These are phyloP conservation scores for Suillus ampliporus DNA, from an alignment of 768 basidiomycete genomes.

Conservation along the genomic window DNA sequence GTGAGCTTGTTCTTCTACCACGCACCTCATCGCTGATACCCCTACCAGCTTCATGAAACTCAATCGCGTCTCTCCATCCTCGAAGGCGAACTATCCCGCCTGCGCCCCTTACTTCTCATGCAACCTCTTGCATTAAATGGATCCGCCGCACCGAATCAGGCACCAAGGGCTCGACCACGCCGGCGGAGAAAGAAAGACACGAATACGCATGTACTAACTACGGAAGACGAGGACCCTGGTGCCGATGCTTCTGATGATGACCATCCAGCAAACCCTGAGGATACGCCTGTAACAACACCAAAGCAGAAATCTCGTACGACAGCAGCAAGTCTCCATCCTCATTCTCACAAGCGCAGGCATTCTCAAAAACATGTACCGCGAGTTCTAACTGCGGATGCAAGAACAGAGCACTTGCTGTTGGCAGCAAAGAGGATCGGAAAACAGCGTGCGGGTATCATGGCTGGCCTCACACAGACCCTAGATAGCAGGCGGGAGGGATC, in stretches of 20 bases:
- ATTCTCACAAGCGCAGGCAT: constrained; percentile 31
- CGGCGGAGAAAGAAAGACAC: constrained; percentile 36
- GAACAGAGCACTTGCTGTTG: constrained; percentile 70
- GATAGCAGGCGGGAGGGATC: constrained; percentile 33
- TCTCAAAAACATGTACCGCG: constrained; percentile 32
- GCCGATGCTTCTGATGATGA: constrained; percentile 33
- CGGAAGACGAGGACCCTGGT: constrained; percentile 34
- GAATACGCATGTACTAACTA: constrained; percentile 5
- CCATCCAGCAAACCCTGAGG: constrained; percentile 20
- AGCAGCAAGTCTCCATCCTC: constrained; percentile 19
- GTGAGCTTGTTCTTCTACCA: constrained; percentile 40
- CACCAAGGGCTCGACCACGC: constrained; percentile 31
- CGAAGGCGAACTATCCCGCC: constrained; percentile 66
- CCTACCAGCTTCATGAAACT: constrained; percentile 59
- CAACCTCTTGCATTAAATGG: constrained; percentile 48
- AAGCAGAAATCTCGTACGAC: constrained; percentile 26
- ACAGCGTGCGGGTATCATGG: constrained; percentile 59
- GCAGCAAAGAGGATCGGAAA: constrained; percentile 75
- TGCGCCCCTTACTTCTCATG: constrained; percentile 74
- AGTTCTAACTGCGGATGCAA: constrained; percentile 63
- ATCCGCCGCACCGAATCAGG: constrained; percentile 14
- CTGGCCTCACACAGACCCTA: constrained; percentile 50
- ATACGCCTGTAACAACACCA: constrained; percentile 31
- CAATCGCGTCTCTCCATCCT: constrained; percentile 58
- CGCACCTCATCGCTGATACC: constrained; percentile 9